Evolutionary conservation across 345 rosid species (phyloP).

Genomic region (Hibiscus tridactylites): DNA sequence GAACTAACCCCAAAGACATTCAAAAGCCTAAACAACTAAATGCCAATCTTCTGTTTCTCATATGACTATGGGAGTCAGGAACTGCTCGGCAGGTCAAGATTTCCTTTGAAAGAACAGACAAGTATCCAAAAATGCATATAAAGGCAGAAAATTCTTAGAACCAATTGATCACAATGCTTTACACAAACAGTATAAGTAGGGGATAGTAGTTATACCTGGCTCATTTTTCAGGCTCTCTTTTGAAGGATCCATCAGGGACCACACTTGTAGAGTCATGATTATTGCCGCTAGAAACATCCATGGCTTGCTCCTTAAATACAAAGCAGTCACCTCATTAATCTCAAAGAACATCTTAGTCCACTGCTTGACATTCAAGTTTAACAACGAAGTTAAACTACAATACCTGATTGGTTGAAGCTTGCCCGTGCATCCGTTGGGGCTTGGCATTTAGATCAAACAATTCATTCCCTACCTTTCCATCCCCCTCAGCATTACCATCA

Average conservation of each 20-base stretch:
- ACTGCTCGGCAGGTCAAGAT: not conserved
- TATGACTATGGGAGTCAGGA: not conserved
- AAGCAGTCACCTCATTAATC: not conserved
- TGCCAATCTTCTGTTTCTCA: not conserved
- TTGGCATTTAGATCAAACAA: slow-evolving; percentile 65
- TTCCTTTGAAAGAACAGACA: not conserved
- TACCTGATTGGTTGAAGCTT: slow-evolving; percentile 32
- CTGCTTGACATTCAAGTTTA: slow-evolving; percentile 4
- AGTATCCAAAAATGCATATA: not conserved
- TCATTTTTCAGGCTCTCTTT: slow-evolving; percentile 58
- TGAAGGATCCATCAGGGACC: slow-evolving; percentile 57
- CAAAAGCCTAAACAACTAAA: not conserved
- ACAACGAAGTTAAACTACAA: not conserved
- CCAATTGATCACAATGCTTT: slow-evolving; percentile 6
- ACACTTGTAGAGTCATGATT: slow-evolving; percentile 45
- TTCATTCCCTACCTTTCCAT: slow-evolving; percentile 41
- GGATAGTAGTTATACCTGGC: slow-evolving; percentile 22
- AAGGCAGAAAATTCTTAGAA: slow-evolving; percentile 1
- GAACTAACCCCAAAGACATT: not conserved
- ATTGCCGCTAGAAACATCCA: slow-evolving; percentile 38
- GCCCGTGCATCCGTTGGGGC: slow-evolving; percentile 52
- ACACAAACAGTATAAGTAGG: not conserved
- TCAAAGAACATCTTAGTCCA: not conserved
- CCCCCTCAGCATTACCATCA: slow-evolving; percentile 31
- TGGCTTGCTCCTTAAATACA: slow-evolving; percentile 31